Conservation (phyloP, 1,284 basidiomycete genomes). For the Ustilago cynodontis region DNA sequence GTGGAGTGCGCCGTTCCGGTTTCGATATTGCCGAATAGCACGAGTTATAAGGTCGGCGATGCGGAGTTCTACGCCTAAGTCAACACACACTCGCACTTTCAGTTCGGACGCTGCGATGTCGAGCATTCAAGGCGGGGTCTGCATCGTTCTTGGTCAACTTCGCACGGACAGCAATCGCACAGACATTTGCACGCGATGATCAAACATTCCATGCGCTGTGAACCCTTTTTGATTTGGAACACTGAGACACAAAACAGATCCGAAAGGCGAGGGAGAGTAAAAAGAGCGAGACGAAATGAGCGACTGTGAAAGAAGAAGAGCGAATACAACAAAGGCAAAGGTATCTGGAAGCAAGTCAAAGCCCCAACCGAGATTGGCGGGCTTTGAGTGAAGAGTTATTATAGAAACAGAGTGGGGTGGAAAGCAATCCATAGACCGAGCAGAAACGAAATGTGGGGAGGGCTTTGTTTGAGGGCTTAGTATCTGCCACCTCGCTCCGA, state of each 20-base stretch:
- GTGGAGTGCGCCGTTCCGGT: slow-evolving; percentile 68
- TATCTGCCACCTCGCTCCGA: slow-evolving; percentile 29
- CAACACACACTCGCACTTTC: no score
- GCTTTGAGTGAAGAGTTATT: neutral
- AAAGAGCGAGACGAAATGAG: neutral
- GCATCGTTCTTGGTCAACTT: neutral
- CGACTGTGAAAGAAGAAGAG: neutral
- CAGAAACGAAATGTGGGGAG: slow-evolving; percentile 25
- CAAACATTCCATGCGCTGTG: neutral
- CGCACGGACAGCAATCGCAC: neutral
- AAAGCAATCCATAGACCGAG: neutral
- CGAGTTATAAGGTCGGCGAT: slow-evolving; percentile 51
- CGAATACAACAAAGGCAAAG: neutral
- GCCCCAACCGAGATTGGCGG: neutral
- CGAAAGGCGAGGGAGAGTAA: neutral
- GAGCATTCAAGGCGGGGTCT: neutral
- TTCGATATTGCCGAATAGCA: slow-evolving; percentile 59
- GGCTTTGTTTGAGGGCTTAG: slow-evolving; percentile 17
- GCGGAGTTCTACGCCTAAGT: slow-evolving; percentile 51
- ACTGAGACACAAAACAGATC: neutral
- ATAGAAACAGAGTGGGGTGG: neutral
- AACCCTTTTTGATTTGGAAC: no score
- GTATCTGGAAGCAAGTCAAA: neutral
- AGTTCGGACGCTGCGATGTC: no score
- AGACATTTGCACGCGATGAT: neutral